Conservation (phyloP, 2,329 filamentous ascomycete genomes). For the Aspergillus sp. region DNA sequence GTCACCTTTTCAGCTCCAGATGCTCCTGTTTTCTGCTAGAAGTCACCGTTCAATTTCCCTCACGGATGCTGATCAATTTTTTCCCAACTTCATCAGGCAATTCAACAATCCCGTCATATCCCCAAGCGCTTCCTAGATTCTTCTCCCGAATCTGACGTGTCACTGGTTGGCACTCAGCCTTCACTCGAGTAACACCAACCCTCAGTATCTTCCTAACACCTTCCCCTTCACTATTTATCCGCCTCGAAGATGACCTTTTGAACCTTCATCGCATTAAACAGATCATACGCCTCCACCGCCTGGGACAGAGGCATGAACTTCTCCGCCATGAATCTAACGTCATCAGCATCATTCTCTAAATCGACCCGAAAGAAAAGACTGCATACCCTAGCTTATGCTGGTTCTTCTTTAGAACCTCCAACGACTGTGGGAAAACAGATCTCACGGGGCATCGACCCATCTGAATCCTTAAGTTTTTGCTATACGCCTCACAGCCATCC, state of each 20-base stretch:
- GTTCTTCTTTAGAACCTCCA: constrained; percentile 63
- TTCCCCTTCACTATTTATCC: constrained; percentile 28
- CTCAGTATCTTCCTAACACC: neutral
- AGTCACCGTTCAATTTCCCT: too few species aligned
- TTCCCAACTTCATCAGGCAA: too few species aligned
- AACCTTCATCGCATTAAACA: constrained; percentile 70
- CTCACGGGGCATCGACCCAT: constrained; percentile 76
- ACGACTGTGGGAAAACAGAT: constrained; percentile 64
- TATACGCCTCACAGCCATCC: constrained; percentile 60
- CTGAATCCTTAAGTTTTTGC: constrained; percentile 70
- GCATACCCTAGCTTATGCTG: constrained; percentile 65
- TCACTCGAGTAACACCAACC: too few species aligned
- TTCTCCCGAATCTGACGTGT: neutral
- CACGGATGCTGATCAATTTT: too few species aligned
- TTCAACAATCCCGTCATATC: neutral
- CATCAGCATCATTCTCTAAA: constrained; percentile 15
- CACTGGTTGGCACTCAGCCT: too few species aligned
- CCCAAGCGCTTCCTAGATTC: neutral
- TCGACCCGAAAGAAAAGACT: neutral
- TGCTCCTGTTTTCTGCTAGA: too few species aligned
- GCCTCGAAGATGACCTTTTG: constrained; percentile 70
- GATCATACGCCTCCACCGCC: constrained; percentile 65
- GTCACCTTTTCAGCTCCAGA: too few species aligned
- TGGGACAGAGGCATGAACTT: constrained; percentile 68
- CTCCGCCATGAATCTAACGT: constrained; percentile 69